Evolutionary conservation across 305 asterid species (phyloP).

Genomic region (Solanum hybrid): DNA sequence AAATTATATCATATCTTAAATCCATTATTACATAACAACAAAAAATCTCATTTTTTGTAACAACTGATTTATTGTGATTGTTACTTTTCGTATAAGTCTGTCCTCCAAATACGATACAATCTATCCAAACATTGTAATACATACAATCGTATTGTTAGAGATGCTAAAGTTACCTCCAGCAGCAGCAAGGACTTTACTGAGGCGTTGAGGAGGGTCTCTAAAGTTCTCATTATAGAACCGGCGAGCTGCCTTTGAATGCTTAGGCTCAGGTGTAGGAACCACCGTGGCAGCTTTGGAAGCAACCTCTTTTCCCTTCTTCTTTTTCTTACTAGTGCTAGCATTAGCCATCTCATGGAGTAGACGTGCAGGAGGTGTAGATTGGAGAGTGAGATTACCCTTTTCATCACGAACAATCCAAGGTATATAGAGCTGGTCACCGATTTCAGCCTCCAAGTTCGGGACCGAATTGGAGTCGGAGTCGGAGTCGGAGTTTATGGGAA

Average conservation of each 20-base stretch:
- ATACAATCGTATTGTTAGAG: not conserved
- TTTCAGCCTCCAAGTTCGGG: constrained; percentile 17
- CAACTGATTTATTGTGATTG: not conserved
- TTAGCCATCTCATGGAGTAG: constrained; percentile 41
- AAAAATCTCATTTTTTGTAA: not conserved
- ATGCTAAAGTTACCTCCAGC: constrained; percentile 61
- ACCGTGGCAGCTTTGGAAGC: constrained; percentile 22
- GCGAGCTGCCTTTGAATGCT: constrained; percentile 89
- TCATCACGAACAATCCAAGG: constrained; percentile 72
- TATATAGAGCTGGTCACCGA: constrained; percentile 31
- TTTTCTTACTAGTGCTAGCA: constrained; percentile 27
- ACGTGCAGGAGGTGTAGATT: constrained; percentile 42
- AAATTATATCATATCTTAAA: not conserved
- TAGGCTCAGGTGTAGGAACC: constrained; percentile 40
- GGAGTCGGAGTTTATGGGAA: constrained; percentile 7
- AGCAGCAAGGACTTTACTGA: constrained; percentile 87
- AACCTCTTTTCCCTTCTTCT: constrained; percentile 42
- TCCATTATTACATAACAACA: not conserved
- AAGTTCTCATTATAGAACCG: constrained; percentile 84
- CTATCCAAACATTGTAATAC: not conserved
- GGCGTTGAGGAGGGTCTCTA: constrained; percentile 79
- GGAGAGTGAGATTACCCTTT: constrained; percentile 46
- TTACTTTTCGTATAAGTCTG: not conserved
- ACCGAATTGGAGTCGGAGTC: constrained; percentile 12
- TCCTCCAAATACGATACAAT: not conserved